These are phyloP conservation scores for Salix koriyanagi DNA, from an alignment of 345 rosid genomes.

Conservation along the genomic window DNA sequence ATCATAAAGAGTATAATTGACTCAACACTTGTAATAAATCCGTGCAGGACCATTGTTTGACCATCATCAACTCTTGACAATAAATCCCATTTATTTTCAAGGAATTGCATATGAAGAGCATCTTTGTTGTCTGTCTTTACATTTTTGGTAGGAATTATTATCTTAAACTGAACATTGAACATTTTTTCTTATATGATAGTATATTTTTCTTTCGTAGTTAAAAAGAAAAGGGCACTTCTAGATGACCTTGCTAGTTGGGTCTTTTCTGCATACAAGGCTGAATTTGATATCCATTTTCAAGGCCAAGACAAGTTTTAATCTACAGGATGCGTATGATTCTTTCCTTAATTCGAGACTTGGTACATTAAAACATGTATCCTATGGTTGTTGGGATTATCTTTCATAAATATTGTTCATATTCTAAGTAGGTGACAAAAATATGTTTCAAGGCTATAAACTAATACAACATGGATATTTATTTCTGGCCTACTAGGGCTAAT, in stretches of 20 bases:
- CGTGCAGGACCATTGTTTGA: no score
- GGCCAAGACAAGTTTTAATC: not conserved
- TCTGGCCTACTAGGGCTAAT: not conserved
- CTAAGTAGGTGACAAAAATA: not conserved
- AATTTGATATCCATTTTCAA: not conserved
- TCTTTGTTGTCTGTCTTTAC: not conserved
- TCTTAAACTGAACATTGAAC: no score
- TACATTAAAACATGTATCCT: no score
- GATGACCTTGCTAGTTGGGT: not conserved
- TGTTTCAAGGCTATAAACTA: not conserved
- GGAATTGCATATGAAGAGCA: no score
- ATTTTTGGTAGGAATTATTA: no score
- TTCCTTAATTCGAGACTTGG: no score
- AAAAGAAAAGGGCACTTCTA: not conserved
- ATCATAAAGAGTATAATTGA: no score
- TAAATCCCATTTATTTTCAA: no score
- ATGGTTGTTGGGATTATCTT: not conserved
- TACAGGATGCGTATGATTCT: not conserved
- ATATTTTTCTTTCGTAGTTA: not conserved
- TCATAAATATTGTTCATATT: not conserved
- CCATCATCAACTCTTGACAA: no score
- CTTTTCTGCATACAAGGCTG: not conserved
- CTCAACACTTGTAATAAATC: no score
- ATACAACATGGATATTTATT: not conserved
- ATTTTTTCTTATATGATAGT: no score